Base-by-base conservation (phyloP, 176 grass and related monocot genomes). In the Raddia distichophylla region DNA sequence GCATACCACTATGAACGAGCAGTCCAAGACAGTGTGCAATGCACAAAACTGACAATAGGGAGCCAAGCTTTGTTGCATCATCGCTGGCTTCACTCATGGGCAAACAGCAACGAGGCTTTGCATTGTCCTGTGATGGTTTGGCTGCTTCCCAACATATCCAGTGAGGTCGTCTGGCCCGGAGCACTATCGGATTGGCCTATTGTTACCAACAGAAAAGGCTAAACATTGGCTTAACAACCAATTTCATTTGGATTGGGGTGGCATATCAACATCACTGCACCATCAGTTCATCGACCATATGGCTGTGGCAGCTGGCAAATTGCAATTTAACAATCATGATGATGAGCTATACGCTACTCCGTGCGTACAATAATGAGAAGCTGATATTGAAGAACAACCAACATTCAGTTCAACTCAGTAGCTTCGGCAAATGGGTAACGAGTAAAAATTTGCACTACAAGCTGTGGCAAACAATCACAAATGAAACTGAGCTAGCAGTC, bases 191-290 rank as follows among this genome's bases (percentile, higher is more conserved):
- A 10, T 47, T 72, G 20, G 78, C 5, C 75, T 14, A 2, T 12
- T 67, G 58, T 6, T 22, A 52, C 20, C 35, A 64, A 40, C 4
- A 49, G 33, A 22, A 53, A 17, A 19, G 37, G 37, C 19, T 1
- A 16, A 42, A 6, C 33, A 2, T 22, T 60, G 18, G 62, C 18
- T 70, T 5, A 27, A 17, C 22, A 43, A 7, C 14, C 55, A 89
- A 57, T 80, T 80, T 74, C 33, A 22, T 57, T 63, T 73, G 42
- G 17, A 83, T 73, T 69, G 55, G 73, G 82, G 46, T 80, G 34
- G 64, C 35, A 18, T n/a, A 18, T 85, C 55, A 37, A 70, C 9
- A 37, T 89, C 82, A 57, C 0, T 40, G 16, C 42, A 17, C 3
- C 18, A 52, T 19, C 12, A 61, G 32, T 32, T 7, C 18, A 52